A percentile compares a stretch with the other conserved stretches of the same genome.
Evolutionary conservation across 179 eudicot species (phyloP).

Genomic region (Sideroxylon spinosum): DNA sequence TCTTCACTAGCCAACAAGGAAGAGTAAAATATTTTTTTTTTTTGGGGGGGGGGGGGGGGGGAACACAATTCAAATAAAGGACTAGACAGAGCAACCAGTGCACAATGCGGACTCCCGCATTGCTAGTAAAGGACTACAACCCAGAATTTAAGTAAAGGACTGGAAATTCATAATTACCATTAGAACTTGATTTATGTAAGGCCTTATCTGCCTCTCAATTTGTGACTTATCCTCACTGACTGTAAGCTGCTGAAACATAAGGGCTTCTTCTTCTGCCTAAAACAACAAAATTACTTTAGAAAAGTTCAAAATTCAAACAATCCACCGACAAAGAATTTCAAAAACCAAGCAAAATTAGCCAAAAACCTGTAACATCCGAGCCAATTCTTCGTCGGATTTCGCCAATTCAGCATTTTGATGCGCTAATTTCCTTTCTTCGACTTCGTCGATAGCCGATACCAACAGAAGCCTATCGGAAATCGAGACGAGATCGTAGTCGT

Average conservation of each 20-base stretch:
- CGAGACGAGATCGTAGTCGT: constrained; percentile 57
- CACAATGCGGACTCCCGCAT: too few relatives aligned
- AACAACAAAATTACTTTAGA: constrained; percentile 9
- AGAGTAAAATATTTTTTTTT: too few relatives aligned
- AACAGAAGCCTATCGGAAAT: constrained; percentile 55
- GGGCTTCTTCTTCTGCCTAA: constrained; percentile 91
- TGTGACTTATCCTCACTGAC: constrained; percentile 40
- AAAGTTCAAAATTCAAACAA: neutral
- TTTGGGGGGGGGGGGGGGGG: too few relatives aligned
- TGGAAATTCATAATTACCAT: constrained; percentile 40
- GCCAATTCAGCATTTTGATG: constrained; percentile 31
- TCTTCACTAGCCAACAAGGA: neutral
- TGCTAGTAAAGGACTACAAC: too few relatives aligned
- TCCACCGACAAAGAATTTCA: neutral
- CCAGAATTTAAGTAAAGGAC: neutral
- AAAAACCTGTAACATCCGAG: constrained; percentile 79
- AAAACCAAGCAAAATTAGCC: neutral
- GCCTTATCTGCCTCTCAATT: constrained; percentile 54
- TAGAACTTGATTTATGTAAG: constrained; percentile 68
- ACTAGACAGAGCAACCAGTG: too few relatives aligned
- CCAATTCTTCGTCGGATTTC: constrained; percentile 81
- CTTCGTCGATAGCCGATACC: constrained; percentile 49
- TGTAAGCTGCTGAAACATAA: constrained; percentile 69
- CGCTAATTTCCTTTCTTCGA: constrained; percentile 21
- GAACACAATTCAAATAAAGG: too few relatives aligned